Evolutionary conservation across 768 basidiomycete species (phyloP), one percentile per base, ranked within the genome.

Genomic region (Trichaptum fuscoviolaceum): DNA sequence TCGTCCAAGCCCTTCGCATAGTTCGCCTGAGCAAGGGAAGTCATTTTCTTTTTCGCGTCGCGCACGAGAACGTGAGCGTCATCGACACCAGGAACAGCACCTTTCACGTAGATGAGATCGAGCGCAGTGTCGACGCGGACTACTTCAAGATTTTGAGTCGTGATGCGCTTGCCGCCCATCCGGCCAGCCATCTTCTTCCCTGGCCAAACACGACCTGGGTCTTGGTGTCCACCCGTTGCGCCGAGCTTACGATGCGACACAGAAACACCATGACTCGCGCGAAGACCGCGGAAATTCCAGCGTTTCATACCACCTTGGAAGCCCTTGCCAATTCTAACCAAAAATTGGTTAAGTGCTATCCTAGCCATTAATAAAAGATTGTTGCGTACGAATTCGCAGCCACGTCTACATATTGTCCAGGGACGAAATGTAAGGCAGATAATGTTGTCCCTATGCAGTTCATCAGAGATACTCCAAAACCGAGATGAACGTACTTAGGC

Each of bases 101-200:
- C 97, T 66, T 89, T 87, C 64, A 99, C 88, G 76, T 91, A 99
- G 66, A 99, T 82, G 64, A 98, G 85, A 77, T 99, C 90, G 62
- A 97, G 86, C 17, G 81, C 79, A 24, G 86, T 86, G 80, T 99
- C 97, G 67, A 99, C 84, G 24, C 95, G 91, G 65, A 95, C 84
- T 58, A 99, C 93, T 0, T 89, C 77, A 26, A 99, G 87, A 74
- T 98, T 99, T 73, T 96, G 95, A 17, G 84, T 83, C 8, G 96
- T 99, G 9, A 85, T 84, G 57, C 89, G 88, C 69, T 86, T 83
- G 65, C 88, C 90, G 63, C 97, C 97, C 82, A 98, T 88, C 25
- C 89, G 89, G 35, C 97, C 97, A 10, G 96, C 88, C 96, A 97
- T 98, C 82, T 98, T 99, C 81, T 95, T 97, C 42, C 97, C 97